Conservation (phyloP, 1,139 yeast species). For the Magnusiomyces tetraspermus region DNA sequence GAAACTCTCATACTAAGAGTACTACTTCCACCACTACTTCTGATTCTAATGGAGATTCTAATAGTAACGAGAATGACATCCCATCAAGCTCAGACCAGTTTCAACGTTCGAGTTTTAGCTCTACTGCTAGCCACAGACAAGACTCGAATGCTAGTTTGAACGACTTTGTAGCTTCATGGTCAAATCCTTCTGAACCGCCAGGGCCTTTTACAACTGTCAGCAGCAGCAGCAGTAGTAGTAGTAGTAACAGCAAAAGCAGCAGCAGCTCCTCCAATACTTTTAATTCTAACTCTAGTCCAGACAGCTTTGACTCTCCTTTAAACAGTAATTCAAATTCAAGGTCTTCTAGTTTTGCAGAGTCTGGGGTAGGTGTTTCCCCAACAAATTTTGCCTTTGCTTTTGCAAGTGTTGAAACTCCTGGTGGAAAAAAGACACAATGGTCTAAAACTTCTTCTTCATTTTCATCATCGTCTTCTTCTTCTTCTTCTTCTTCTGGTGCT, state of each 20-base stretch:
- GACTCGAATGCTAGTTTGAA: not conserved
- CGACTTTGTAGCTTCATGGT: not conserved
- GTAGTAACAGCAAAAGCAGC: too few species aligned
- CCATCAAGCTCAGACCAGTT: not conserved
- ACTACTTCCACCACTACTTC: not conserved
- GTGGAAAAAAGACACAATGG: not conserved
- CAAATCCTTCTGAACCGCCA: not conserved
- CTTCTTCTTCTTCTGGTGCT: not conserved
- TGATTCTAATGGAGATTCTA: too few species aligned
- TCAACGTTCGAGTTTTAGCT: not conserved
- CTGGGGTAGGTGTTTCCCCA: not conserved
- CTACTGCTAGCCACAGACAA: not conserved
- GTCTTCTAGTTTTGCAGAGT: not conserved
- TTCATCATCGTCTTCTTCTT: not conserved
- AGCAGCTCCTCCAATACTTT: not conserved
- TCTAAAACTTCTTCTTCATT: not conserved
- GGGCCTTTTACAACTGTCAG: too few species aligned
- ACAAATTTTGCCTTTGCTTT: not conserved
- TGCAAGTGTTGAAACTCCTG: not conserved
- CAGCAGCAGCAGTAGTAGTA: too few species aligned
- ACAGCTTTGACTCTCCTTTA: too few species aligned
- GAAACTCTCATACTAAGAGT: not conserved
- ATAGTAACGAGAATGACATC: too few species aligned
- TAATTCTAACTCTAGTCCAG: not conserved
- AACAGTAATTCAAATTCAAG: too few species aligned